A percentile compares a stretch with the other conserved stretches of the same genome.
Evolutionary conservation across 106 monocot genomes (phyloP).

Genomic region (Dactylorhiza incarnata): DNA sequence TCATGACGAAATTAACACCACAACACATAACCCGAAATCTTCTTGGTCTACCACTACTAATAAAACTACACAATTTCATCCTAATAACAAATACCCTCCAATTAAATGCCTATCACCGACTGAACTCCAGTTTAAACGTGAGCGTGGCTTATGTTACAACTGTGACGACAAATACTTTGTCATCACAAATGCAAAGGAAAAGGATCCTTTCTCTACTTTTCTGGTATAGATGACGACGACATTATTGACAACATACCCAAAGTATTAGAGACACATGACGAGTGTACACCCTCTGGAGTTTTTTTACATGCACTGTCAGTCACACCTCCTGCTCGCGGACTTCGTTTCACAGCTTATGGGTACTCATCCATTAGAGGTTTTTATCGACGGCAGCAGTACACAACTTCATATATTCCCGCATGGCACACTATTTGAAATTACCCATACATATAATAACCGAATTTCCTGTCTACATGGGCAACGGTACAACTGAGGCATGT

Average conservation of each 20-base stretch:
- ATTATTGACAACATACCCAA: neutral
- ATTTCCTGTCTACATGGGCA: too few relatives aligned
- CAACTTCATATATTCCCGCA: too few relatives aligned
- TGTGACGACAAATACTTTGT: neutral
- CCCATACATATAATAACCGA: too few relatives aligned
- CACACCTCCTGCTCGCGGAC: neutral
- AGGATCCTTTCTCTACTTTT: neutral
- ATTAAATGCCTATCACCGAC: too few relatives aligned
- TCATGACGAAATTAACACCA: too few relatives aligned
- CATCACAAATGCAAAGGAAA: neutral
- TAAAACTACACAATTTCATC: too few relatives aligned
- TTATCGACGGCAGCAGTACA: too few relatives aligned
- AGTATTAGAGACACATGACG: neutral
- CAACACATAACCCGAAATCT: too few relatives aligned
- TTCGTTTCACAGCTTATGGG: neutral
- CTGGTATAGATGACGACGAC: neutral
- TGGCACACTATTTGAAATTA: too few relatives aligned
- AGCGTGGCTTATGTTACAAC: neutral
- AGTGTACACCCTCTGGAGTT: neutral
- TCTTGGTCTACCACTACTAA: too few relatives aligned
- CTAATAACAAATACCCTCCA: too few relatives aligned
- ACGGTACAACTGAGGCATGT: too few relatives aligned
- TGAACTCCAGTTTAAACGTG: neutral
- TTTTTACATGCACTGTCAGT: neutral
- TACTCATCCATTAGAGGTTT: neutral